phyloP scores from a whole-genome alignment of 768 basidiomycete species.

The Pulveroboletus frians region DNA sequence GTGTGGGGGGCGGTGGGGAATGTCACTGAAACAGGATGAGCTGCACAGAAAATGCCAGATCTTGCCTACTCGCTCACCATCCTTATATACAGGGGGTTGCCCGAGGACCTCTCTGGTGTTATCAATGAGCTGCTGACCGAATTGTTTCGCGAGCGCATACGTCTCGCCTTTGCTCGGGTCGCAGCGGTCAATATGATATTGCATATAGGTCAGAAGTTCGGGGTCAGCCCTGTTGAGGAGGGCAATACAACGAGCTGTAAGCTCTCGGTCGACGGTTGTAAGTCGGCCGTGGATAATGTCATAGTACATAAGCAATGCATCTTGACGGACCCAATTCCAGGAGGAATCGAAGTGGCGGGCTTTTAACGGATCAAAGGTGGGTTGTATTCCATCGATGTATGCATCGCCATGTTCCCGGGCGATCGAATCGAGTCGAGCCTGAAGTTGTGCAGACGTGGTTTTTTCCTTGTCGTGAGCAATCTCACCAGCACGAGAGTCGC shows the following conservation, averaged over 20 bases:
- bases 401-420: constrained; percentile 87
- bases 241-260: constrained; percentile 94
- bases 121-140: constrained; percentile 91
- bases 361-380: constrained; percentile 90
- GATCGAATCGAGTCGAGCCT: constrained; percentile 84
- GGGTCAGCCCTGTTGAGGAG: constrained; percentile 98
- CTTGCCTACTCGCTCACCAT: constrained; percentile 56
- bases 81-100: constrained; percentile 88
- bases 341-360: constrained; percentile 97
- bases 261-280: constrained; percentile 91
- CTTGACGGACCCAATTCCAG: constrained; percentile 99
- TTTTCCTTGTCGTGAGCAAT: constrained; percentile 86
- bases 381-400: constrained; percentile 93
- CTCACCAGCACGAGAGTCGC: constrained; percentile 90
- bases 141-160: constrained; percentile 93
- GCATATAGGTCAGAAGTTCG: constrained; percentile 89
- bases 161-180: constrained; percentile 82
- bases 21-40: constrained; percentile 54
- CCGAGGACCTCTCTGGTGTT: constrained; percentile 84
- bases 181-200: constrained; percentile 85
- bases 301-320: constrained; percentile 94
- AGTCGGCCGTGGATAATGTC: constrained; percentile 96
- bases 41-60: neutral
- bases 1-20: constrained; percentile 98
- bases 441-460: constrained; percentile 62